Base-by-base conservation (phyloP, 345 rosid species). In the Citrus cavaleriei region DNA sequence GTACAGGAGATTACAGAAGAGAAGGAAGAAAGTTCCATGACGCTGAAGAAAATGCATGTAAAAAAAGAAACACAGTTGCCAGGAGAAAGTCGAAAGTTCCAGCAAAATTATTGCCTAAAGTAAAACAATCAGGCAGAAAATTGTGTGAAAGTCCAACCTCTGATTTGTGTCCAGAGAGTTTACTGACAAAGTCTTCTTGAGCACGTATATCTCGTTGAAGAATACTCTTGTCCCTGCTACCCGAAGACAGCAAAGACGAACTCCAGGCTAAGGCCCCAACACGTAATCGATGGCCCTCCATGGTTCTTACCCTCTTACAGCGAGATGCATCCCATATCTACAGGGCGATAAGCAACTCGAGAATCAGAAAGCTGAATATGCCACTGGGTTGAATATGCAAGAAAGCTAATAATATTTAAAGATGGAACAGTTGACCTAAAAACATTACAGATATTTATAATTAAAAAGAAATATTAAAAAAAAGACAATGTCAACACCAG, bases 221-320 rank as follows among this genome's bases (percentile, higher is more conserved):
- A 85, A 97, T 92, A 76, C 86, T 91, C 89, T 94, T 97, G 82
- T 97, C 99, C 79, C 98, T 90, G 81, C 99, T 93, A 80, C 99
- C 99, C 55, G 99, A 93, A 85, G 99, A 91, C 72, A 97, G 75
- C 77, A 93, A 19, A 27, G 96, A 86, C 70, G 98, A 88, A 80
- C 97, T 92, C 98, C 99, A 97, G 28, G 98, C 95, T 76, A 97
- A 82, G 74, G 99, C 98, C 32, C 98, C 98, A 75, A 93, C 97
- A 73, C 98, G 91, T 68, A 91, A 79, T 30, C 95, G 87, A 89
- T 97, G 99, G 78, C 99, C 99, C 79, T 93, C 98, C 99, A 97
- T 92, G 67, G 95, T 90, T 87, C 99, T 90, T 62, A 94, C 80
- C 70, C 86, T 93, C 83, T 81, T 88, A 86, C 98, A 93, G 79